Base-by-base conservation (phyloP, 768 basidiomycete species). In the Rossbeevera mucosa region DNA sequence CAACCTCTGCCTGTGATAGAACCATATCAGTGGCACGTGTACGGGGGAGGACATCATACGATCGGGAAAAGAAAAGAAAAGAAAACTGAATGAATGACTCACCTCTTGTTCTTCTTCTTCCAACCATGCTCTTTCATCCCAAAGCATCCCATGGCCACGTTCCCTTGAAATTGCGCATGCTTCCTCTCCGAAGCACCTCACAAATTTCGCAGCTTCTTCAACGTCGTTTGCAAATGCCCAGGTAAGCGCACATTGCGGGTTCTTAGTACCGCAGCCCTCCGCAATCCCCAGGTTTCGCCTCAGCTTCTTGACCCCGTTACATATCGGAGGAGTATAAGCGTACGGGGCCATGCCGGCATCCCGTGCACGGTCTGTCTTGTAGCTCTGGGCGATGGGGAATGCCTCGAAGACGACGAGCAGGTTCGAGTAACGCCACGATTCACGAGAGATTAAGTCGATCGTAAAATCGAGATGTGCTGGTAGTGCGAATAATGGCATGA, bases 271-370 rank as follows among this genome's bases (percentile, higher is more conserved):
- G 56, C 74, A 83, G 2, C 77, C 86, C 54, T 85, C 84, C 0
- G 79, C 74, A 14, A 92, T 80, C 21, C 67, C 75, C 21, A 91
- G 47, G 55, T 82, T 80, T 48, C 89, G 72, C 51, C 80, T 71
- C 26, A 92, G 76, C 63, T 79, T 86, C 66, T 80, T 83, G 59
- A 91, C 70, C 0, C 86, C 82, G 57, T 85, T 89, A 51, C 87
- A 58, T 33, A 86, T 76, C 0, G 86, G 83, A 3, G 81, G 80
- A 0, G 85, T 80, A 60, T 84, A 88, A 0, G 82, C 79, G 48
- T 75, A 74, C 7, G 57, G 66, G 0, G 20, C 20, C 4, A 43
- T 44, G 48, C 54, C 54, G 5, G 28, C n/a, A 9, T 44, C 53
- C 47, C 55, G 47, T n/a, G 45, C 49, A 47, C 24, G 50, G 20